These are phyloP conservation scores for Coemansia sp. DNA, from an alignment of 192 early-diverging fungal species.

Conservation along the genomic window DNA sequence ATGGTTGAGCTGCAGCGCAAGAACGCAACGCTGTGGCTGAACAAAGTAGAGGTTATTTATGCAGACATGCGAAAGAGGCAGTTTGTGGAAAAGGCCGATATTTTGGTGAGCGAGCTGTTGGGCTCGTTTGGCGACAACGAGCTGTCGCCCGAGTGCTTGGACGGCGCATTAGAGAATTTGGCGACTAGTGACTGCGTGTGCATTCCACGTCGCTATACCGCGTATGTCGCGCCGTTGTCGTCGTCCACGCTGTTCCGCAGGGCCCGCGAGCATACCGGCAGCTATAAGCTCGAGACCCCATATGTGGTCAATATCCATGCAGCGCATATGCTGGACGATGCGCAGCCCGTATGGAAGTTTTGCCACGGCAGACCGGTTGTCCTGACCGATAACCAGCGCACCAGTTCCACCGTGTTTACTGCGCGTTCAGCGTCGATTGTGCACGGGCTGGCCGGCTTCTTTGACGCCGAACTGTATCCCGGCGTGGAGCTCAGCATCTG, in stretches of 20 bases:
- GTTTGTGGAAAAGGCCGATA: constrained; percentile 75
- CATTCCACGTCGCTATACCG: constrained; percentile 83
- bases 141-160: constrained; percentile 97
- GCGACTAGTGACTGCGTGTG: constrained; percentile 75
- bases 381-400: constrained; percentile 60
- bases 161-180: constrained; percentile 77
- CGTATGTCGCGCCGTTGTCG: constrained; percentile 85
- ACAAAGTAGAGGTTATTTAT: constrained; percentile 78
- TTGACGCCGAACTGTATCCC: constrained; percentile 89
- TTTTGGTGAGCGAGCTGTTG: constrained; percentile 92
- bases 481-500: constrained; percentile 77
- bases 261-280: constrained; percentile 67
- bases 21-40: constrained; percentile 75
- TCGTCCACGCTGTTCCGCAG: constrained; percentile 80
- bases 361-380: constrained; percentile 63
- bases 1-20: constrained; percentile 77
- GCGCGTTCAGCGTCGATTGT: constrained; percentile 61
- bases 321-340: constrained; percentile 64
- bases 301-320: constrained; percentile 97
- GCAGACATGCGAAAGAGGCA: constrained; percentile 90
- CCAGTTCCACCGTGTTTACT: constrained; percentile 58
- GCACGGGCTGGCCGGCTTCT: constrained; percentile 96
- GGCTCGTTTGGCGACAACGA: constrained; percentile 99
- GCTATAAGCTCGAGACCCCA: constrained; percentile 79
- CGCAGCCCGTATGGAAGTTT: constrained; percentile 80